These are phyloP conservation scores for Chlorophyllum brunneum DNA, from an alignment of 768 basidiomycete genomes.

Conservation along the genomic window DNA sequence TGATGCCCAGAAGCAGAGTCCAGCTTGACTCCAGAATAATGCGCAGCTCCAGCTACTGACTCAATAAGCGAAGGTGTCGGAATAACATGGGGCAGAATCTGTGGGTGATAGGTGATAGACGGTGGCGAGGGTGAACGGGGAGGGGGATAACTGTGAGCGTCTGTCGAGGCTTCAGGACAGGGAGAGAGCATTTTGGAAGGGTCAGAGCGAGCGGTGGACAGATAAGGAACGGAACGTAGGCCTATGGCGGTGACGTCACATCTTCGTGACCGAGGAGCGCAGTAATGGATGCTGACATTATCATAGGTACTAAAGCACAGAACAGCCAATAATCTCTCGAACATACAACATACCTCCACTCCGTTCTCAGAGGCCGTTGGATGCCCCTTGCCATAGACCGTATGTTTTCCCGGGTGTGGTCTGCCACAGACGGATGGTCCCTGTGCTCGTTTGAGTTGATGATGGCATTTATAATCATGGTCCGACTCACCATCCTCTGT, in stretches of 20 bases:
- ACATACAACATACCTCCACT: conserved; percentile 9
- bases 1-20: conserved; percentile 30
- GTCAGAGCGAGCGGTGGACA: background rate
- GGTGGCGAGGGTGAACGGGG: conserved; percentile 36
- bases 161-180: background rate
- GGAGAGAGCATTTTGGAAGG: conserved; percentile 5
- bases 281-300: conserved; percentile 16
- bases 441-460: conserved; percentile 30
- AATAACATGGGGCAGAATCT: conserved; percentile 35
- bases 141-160: conserved; percentile 8
- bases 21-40: conserved; percentile 52
- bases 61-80: conserved; percentile 51
- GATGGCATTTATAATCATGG: background rate
- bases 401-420: conserved; percentile 92
- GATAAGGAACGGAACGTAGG: conserved; percentile 14
- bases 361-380: conserved; percentile 5
- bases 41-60: conserved; percentile 58
- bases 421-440: conserved; percentile 96
- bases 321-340: background rate
- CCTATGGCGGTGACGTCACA: conserved; percentile 1
- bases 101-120: conserved; percentile 42
- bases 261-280: conserved; percentile 8
- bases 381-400: conserved; percentile 78
- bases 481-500: conserved; percentile 70
- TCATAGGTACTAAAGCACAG: conserved; percentile 14